Percentiles rank a stretch among this genome's conserved stretches.
Conservation (phyloP, 2,329 filamentous ascomycete species). For the Lecanicillium sp. region DNA sequence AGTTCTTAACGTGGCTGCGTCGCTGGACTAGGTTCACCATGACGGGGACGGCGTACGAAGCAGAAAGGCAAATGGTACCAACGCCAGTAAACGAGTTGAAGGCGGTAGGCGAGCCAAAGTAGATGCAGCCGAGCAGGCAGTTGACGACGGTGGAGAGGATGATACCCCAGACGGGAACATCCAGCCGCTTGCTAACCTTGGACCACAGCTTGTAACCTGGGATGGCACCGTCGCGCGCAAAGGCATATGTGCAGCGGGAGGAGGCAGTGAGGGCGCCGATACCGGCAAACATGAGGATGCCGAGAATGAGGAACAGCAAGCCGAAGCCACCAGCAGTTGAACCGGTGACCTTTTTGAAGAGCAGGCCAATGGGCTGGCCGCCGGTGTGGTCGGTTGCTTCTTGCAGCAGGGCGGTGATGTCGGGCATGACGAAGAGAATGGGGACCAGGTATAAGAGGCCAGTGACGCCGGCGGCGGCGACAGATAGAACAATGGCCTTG, state of each 20-base stretch:
- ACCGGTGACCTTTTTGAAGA: conserved; percentile 71
- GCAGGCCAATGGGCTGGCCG: conserved; percentile 65
- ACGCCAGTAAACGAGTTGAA: conserved; percentile 77
- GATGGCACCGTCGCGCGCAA: conserved; percentile 67
- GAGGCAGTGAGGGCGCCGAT: conserved; percentile 68
- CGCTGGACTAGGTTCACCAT: conserved; percentile 61
- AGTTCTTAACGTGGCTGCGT: conserved; percentile 57
- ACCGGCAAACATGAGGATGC: conserved; percentile 70
- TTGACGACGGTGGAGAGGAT: conserved; percentile 61
- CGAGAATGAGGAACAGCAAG: conserved; percentile 66
- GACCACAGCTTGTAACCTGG: conserved; percentile 61
- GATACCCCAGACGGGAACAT: conserved; percentile 64
- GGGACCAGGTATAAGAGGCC: conserved; percentile 61
- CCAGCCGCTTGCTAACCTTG: conserved; percentile 54
- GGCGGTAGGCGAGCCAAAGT: conserved; percentile 68
- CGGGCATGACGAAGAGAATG: conserved; percentile 67
- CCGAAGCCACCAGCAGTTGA: conserved; percentile 67
- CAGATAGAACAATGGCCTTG: conserved; percentile 60
- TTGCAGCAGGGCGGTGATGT: conserved; percentile 53
- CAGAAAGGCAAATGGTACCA: conserved; percentile 69
- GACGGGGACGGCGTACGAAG: conserved; percentile 70
- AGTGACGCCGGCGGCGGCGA: conserved; percentile 56
- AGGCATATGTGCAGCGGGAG: conserved; percentile 67
- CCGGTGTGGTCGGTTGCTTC: conserved; percentile 43
- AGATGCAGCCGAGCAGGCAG: conserved; percentile 67